A percentile compares a stretch with the other conserved stretches of the same genome.
Evolutionary conservation across 331 rosid species (phyloP).

Genomic region (Prunus yedoensis): DNA sequence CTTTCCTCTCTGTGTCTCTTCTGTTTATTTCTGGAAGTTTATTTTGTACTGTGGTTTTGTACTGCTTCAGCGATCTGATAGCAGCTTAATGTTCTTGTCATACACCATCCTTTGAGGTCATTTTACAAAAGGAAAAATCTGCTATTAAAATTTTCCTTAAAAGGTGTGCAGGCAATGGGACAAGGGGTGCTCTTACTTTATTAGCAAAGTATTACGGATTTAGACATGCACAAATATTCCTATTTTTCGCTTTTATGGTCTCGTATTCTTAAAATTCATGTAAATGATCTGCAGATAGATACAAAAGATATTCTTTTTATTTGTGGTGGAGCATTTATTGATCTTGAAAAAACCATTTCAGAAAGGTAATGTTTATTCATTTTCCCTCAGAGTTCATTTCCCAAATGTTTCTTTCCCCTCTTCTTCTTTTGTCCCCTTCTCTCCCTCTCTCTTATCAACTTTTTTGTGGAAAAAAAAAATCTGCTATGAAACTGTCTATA

Average conservation of each 20-base stretch:
- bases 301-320: conserved; percentile 91
- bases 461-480: background rate
- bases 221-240: background rate
- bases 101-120: too few relatives aligned
- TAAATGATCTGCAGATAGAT: conserved; percentile 65
- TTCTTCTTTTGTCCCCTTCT: background rate
- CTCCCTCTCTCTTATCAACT: background rate
- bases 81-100: too few relatives aligned
- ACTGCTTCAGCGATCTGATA: too few relatives aligned
- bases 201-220: too few relatives aligned
- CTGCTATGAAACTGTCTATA: conserved; percentile 16
- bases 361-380: conserved; percentile 60
- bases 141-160: too few relatives aligned
- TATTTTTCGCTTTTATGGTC: background rate
- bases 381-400: background rate
- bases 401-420: conserved; percentile 4
- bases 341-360: conserved; percentile 95
- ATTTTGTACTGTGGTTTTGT: too few relatives aligned
- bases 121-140: too few relatives aligned
- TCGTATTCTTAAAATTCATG: background rate
- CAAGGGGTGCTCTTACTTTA: too few relatives aligned
- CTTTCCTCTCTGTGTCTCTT: too few relatives aligned
- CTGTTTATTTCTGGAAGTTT: too few relatives aligned
- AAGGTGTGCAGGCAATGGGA: too few relatives aligned
- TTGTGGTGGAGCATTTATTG: conserved; percentile 96